Percentiles rank a stretch among this genome's conserved stretches.
Conservation (phyloP, 306 rosid genomes). For the Pyrus bretschneideri region DNA sequence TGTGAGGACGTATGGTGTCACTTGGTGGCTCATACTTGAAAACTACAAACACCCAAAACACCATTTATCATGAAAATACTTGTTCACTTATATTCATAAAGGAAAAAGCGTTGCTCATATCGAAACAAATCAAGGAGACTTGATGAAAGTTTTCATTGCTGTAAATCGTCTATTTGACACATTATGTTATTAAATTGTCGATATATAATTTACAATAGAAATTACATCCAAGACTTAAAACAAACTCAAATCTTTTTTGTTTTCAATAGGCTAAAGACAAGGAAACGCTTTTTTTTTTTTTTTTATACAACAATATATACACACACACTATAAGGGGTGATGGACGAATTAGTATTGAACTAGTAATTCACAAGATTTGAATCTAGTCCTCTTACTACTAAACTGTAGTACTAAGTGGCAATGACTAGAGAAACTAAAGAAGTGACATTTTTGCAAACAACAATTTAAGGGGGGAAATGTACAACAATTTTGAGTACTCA, state of each 20-base stretch:
- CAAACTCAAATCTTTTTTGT: too few species aligned
- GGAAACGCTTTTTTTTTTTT: too few species aligned
- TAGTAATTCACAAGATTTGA: too few species aligned
- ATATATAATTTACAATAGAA: not conserved
- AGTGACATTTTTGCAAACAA: not conserved
- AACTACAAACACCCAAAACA: constrained; percentile 22
- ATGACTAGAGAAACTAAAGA: not conserved
- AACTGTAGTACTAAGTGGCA: too few species aligned
- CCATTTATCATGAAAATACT: not conserved
- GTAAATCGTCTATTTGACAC: not conserved
- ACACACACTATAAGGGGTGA: too few species aligned
- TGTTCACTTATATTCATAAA: too few species aligned
- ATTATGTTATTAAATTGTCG: not conserved
- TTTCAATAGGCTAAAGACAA: too few species aligned
- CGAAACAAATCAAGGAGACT: not conserved
- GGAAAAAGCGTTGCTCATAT: not conserved
- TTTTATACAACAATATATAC: too few species aligned
- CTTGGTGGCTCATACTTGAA: constrained; percentile 69
- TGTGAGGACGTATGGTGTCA: constrained; percentile 37
- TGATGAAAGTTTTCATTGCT: not conserved
- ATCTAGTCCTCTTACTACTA: too few species aligned
- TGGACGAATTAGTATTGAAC: too few species aligned
- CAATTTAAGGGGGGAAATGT: not conserved
- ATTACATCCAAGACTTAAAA: too few species aligned
- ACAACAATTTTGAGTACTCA: not conserved